Evolutionary conservation across 2,329 filamentous ascomycete species (phyloP).

Genomic region (Fusarium guadeloupense): DNA sequence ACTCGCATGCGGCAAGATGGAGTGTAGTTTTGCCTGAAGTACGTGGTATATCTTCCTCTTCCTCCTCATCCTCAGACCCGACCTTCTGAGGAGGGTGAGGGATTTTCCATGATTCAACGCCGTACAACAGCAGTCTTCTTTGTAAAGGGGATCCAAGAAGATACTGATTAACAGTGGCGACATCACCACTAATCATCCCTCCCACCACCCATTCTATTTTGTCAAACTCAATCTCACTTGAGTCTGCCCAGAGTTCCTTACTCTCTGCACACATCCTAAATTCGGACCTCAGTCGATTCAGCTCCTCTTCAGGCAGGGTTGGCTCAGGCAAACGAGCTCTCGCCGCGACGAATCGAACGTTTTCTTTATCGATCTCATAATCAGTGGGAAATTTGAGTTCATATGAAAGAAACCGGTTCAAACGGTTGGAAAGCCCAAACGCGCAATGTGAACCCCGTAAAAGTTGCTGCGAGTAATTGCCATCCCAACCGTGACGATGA

Average conservation of each 20-base stretch:
- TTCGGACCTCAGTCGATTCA: not conserved
- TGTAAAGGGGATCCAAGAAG: not conserved
- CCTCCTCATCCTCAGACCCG: too few species aligned
- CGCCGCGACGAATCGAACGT: not conserved
- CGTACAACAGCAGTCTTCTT: not conserved
- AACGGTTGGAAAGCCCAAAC: not conserved
- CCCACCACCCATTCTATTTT: not conserved
- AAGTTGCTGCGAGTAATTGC: not conserved
- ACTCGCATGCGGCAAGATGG: not conserved
- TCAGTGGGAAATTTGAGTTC: not conserved
- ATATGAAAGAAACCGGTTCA: too few species aligned
- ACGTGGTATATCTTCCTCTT: not conserved
- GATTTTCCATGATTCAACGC: not conserved
- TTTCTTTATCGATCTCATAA: not conserved
- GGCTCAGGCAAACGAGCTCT: not conserved
- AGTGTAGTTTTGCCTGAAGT: not conserved
- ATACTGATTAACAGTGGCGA: not conserved
- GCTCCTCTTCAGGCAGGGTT: not conserved
- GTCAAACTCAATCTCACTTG: not conserved
- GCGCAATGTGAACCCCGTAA: not conserved
- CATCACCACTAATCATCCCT: not conserved
- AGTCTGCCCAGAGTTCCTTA: not conserved
- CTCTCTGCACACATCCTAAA: not conserved
- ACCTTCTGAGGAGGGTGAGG: not conserved
- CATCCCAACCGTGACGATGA: not conserved